Conservation (phyloP, 2,329 filamentous ascomycete genomes). For the Alternaria consortialis region DNA sequence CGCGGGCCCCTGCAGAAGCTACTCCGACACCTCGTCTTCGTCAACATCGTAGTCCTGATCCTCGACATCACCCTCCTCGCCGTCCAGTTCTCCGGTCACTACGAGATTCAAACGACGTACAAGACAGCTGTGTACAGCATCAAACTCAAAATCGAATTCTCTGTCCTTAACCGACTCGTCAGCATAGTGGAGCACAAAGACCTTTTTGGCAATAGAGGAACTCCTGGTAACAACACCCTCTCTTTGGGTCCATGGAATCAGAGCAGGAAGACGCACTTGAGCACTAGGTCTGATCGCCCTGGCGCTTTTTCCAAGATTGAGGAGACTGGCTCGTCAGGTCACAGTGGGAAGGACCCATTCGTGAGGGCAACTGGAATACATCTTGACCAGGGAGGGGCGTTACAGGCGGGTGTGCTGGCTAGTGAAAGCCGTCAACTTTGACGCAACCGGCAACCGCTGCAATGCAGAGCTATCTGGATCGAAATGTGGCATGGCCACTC, state of each 20-base stretch:
- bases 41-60: slow-evolving; percentile 51
- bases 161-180: slow-evolving; percentile 55
- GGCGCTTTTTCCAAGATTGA: neutral
- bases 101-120: slow-evolving; percentile 50
- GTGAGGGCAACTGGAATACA: neutral
- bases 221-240: neutral
- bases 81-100: slow-evolving; percentile 50
- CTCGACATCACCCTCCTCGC: slow-evolving; percentile 52
- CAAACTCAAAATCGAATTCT: slow-evolving; percentile 62
- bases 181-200: slow-evolving; percentile 9
- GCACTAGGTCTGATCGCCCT: neutral
- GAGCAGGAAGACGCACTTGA: neutral
- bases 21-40: slow-evolving; percentile 39
- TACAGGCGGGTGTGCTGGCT: too few species aligned
- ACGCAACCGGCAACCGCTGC: too few species aligned
- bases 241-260: neutral
- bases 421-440: too few species aligned
- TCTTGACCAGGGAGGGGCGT: neutral
- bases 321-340: neutral
- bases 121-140: slow-evolving; percentile 54
- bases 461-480: too few species aligned
- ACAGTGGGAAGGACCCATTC: neutral
- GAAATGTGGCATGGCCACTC: neutral
- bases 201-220: neutral
- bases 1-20: slow-evolving; percentile 10